These are phyloP conservation scores for Glycine latifolia DNA, from an alignment of 306 rosid genomes.

Conservation along the genomic window DNA sequence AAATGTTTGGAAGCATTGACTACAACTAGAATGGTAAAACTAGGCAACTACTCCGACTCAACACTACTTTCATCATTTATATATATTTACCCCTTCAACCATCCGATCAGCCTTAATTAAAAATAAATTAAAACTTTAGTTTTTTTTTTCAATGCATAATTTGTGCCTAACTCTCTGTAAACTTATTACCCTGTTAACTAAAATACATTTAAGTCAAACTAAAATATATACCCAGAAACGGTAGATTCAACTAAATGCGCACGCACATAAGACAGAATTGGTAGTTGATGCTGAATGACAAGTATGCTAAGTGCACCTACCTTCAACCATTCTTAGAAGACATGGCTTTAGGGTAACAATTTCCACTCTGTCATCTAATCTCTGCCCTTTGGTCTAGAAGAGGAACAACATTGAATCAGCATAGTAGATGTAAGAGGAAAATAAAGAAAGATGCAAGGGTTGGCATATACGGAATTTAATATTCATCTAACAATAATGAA, in stretches of 20 bases:
- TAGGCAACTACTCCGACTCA: background rate
- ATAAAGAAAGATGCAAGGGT: conserved; percentile 1
- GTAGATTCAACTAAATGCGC: conserved; percentile 41
- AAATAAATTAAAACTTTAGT: background rate
- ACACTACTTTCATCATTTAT: background rate
- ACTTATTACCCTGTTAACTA: background rate
- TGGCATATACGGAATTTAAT: conserved; percentile 7
- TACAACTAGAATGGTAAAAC: conserved; percentile 18
- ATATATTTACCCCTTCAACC: background rate
- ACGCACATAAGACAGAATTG: conserved; percentile 34
- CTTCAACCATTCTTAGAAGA: conserved; percentile 85
- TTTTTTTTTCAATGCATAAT: background rate
- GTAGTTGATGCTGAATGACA: conserved; percentile 45
- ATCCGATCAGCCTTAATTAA: conserved; percentile 17
- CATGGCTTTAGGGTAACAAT: conserved; percentile 83
- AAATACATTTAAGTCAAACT: background rate
- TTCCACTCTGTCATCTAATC: conserved; percentile 72
- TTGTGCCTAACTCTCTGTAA: background rate
- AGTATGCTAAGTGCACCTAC: conserved; percentile 63
- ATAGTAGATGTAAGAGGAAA: background rate
- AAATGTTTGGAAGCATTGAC: conserved; percentile 6
- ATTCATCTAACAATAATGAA: background rate
- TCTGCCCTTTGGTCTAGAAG: conserved; percentile 76
- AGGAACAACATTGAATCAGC: background rate
- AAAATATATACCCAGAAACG: background rate